Evolutionary conservation across 805 yeast genomes (phyloP), one percentile per base, ranked within the genome.

Genomic region (Yamadazyma tumulicola): DNA sequence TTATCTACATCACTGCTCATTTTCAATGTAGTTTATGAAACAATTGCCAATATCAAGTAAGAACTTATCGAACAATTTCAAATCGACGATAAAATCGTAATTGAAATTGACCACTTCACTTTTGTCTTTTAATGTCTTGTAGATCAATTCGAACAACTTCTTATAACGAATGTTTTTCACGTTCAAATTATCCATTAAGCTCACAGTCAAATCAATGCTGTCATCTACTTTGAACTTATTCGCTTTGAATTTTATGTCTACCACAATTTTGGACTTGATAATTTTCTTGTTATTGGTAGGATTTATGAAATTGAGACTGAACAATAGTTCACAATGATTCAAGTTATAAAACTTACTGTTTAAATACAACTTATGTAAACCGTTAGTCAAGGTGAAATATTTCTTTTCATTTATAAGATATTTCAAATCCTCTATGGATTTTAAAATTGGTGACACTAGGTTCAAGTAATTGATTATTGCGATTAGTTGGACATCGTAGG

Each of bases 131-230:
- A 43, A 25, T 23, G 48, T 41, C 32, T 55, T 54, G 42, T 57
- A 59, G 3, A 61, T 57, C 39, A 54, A 37, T 32, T 67, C 73
- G 43, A 67, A 65, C 28, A 67, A 47, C 34, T 50, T 50, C 37
- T 63, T 64, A 39, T 58, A 61, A 48, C 64, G 63, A 30, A 63
- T 34, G 41, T 64, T 64, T 37, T 55, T 57, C 14, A 58, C 43
- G 37, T 55, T 61, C 37, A 65, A 52, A 43, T 64, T 65, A 22
- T 65, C 67, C 29, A 55, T 56, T 52, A 65, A 65, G 46, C 41
- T 57, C 51, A 32, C 46, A 31, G 34, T 54, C 30, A 42, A 55
- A 38, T 41, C 49, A 36, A 29, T 25, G 4, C 42, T 37, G 19
- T 44, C 34, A 9, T 29, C 35, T 15, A 39, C 43, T 29, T 55